Percentiles rank a stretch among this genome's conserved stretches.
phyloP scores from a whole-genome alignment of 148 eudicot species.

The Hydrangea macrophylla region DNA sequence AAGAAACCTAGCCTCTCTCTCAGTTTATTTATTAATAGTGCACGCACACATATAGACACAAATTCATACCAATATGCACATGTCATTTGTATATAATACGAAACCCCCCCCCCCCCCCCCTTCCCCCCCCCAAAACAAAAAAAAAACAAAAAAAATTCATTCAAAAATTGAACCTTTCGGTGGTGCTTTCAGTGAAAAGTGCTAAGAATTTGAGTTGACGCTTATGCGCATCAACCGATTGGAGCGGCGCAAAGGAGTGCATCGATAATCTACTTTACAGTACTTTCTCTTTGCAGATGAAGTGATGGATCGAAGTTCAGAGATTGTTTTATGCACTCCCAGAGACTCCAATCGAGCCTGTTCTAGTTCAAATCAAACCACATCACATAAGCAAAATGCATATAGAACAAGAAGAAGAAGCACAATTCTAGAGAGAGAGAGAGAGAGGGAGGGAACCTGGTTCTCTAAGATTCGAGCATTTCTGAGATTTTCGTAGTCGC shows the following conservation, averaged over 20 bases:
- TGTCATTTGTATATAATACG: too few species aligned
- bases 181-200: background rate
- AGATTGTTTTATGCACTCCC: constrained; percentile 28
- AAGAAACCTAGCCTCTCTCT: too few species aligned
- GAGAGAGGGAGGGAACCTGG: constrained; percentile 11
- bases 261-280: constrained; percentile 19
- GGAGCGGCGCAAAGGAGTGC: constrained; percentile 34
- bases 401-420: background rate
- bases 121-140: too few species aligned
- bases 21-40: too few species aligned
- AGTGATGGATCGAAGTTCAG: constrained; percentile 27
- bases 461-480: constrained; percentile 35
- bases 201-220: background rate
- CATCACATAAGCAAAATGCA: background rate
- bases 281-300: constrained; percentile 20
- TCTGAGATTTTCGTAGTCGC: constrained; percentile 32
- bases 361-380: background rate
- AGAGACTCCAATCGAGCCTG: constrained; percentile 34
- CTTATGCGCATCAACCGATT: constrained; percentile 15
- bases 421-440: too few species aligned
- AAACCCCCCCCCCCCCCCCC: too few species aligned
- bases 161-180: background rate
- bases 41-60: too few species aligned
- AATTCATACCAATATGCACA: too few species aligned
- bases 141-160: background rate